phyloP scores from a whole-genome alignment of 805 yeast genomes.

The Phaffomyces antillensis region DNA sequence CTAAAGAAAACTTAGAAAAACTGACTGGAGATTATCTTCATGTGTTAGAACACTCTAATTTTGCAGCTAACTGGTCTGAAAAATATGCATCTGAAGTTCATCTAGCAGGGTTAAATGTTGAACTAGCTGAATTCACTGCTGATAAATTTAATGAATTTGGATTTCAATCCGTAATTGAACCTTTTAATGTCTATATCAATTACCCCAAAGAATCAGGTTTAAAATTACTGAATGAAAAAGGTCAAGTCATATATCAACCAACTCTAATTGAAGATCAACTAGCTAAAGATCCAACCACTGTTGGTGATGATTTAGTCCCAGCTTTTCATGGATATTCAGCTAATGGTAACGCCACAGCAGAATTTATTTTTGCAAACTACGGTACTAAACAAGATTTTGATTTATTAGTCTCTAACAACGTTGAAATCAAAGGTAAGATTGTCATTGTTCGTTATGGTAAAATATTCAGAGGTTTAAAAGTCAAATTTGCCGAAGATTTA shows the following conservation, averaged over 20 bases:
- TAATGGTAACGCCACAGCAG: constrained; percentile 64
- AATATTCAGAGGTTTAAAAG: constrained; percentile 67
- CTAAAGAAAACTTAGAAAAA: constrained; percentile 1
- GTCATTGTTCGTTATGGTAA: constrained; percentile 63
- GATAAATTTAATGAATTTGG: constrained; percentile 56
- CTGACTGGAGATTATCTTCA: constrained; percentile 19
- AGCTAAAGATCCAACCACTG: constrained; percentile 40
- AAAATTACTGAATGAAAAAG: constrained; percentile 27
- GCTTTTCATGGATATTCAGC: constrained; percentile 76
- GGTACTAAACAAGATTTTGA: constrained; percentile 59
- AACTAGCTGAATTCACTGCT: constrained; percentile 51
- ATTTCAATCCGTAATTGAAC: constrained; percentile 42
- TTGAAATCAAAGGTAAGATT: constrained; percentile 48
- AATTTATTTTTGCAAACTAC: constrained; percentile 60
- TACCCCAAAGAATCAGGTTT: constrained; percentile 53
- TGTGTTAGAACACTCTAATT: constrained; percentile 22
- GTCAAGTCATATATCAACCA: constrained; percentile 39
- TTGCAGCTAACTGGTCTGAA: constrained; percentile 47
- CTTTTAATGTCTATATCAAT: constrained; percentile 56
- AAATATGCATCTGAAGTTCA: constrained; percentile 48
- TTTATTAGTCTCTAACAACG: constrained; percentile 36
- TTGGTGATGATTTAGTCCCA: constrained; percentile 45
- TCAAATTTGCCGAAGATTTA: constrained; percentile 64
- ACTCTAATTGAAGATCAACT: constrained; percentile 45
- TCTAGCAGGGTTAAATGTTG: constrained; percentile 47